Base-by-base conservation (phyloP, 2,329 filamentous ascomycete genomes). In the Xylaria digitata region DNA sequence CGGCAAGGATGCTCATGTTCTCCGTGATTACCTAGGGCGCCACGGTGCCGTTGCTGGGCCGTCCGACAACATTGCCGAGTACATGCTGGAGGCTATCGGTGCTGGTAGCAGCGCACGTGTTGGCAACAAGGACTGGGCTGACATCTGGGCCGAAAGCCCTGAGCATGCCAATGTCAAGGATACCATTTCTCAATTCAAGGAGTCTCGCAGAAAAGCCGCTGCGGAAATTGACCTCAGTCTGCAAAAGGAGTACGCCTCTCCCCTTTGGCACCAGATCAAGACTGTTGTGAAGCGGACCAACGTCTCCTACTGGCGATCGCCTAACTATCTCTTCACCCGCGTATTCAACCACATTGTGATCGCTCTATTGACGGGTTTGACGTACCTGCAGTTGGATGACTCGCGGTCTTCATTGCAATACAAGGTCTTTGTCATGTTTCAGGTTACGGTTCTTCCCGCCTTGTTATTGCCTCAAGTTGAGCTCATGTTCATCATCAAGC, bases 401-500 rank as follows among this genome's bases (percentile, higher is more conserved):
- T 93, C 91, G 2, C 87, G 91, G 9, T 82, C 90, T 0, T 92
- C 90, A 1, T 85, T 97, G 4, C 94, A 97, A 79, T 92, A 96
- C 82, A 90, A 90, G 67, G 87, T 97, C 69, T 97, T 97, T 79
- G 88, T 95, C 79, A 92, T 96, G 78, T 97, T 97, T 86, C 93
- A 96, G 78, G 88, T 94, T 58, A 93, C 92, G 0, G 92, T 97
- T 23, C 84, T 97, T 30, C 93, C 93, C 0, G 92, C 92, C 0
- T 84, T 96, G 34, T 93, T 97, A 77, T 88, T 97, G 63, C 89
- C 90, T 0, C 93, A 96, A 75, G 91, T 96, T 61, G 91, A 97
- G 78, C 88, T 91, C 46, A 94, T 94, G 82, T 97, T 92, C 78
- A 90, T 94, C 75, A 83, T 94, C 74, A 90, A 91, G 68, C 88